Base-by-base conservation (phyloP, 345 rosid species). In the Streptanthus diversifolius region DNA sequence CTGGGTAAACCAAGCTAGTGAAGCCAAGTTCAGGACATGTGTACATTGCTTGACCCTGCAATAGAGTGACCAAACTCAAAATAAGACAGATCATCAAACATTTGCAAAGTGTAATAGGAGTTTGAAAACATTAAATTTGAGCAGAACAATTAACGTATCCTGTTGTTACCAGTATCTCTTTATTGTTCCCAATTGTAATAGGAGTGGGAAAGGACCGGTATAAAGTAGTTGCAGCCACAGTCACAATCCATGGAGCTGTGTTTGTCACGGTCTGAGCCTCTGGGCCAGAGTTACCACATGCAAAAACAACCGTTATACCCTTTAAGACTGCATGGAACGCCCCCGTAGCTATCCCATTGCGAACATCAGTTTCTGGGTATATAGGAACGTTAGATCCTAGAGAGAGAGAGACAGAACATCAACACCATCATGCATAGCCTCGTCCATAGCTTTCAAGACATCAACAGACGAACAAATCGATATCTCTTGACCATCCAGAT, bases 391-490 rank as follows among this genome's bases (percentile, higher is more conserved):
- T 25, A 36, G 52, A 32, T 2, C 84, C 85, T n/a, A 85, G 57
- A 85, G 57, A 11, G 85, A 85, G 0, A 85, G 5, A 0, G 88
- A 85, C 55, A 85, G 7, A 52, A 85, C 72, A 66, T 85, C 81
- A 41, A 85, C 85, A 18, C 88, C 85, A 37, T 83, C 88, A 39
- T 83, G 73, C 10, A 85, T 85, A 35, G 88, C 86, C 33, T 81
- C 80, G 22, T 85, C 88, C 73, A 85, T 81, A 13, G 81, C 85
- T 72, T 83, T 81, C 58, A 85, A 67, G 17, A 83, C 25, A n/a
- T 83, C 88, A 12, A 82, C 83, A 10, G 75, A 62, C 1, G 75
- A 71, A 47, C 80, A 75, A 8, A 40, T 45, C 2, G 21, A 58
- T 18, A 5, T 10, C 3, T 39, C 43, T 3, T 0, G 0, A 8